A percentile compares a stretch with the other conserved stretches of the same genome.
phyloP scores from a whole-genome alignment of 805 yeast genomes.

The Candida ovalis region DNA sequence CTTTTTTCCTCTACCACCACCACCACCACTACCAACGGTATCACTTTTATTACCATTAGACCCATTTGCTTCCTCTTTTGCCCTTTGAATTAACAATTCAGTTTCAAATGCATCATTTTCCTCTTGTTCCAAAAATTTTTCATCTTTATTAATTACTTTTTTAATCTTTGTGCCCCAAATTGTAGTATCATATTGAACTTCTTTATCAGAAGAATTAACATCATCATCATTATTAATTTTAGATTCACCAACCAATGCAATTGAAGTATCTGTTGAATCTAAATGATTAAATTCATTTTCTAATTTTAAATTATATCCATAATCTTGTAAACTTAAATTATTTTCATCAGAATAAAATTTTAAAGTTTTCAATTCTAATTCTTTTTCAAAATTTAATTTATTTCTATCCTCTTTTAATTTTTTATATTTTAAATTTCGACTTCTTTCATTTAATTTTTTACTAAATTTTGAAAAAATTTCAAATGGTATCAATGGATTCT shows the following conservation, averaged over 20 bases:
- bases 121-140: constrained; percentile 37
- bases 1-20: constrained; percentile 34
- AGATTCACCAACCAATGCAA: constrained; percentile 9
- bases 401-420: constrained; percentile 58
- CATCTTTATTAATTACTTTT: constrained; percentile 26
- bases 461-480: constrained; percentile 45
- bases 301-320: constrained; percentile 36
- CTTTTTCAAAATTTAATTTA: constrained; percentile 50
- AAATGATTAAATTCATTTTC: constrained; percentile 38
- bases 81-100: constrained; percentile 48
- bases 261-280: constrained; percentile 14
- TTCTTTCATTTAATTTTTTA: constrained; percentile 54
- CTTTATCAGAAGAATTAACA: constrained; percentile 6
- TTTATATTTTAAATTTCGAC: constrained; percentile 46
- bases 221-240: constrained; percentile 8
- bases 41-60: constrained; percentile 23
- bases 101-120: constrained; percentile 37
- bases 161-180: constrained; percentile 76
- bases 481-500: constrained; percentile 32
- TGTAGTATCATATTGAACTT: constrained; percentile 36
- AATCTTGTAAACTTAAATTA: constrained; percentile 32
- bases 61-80: constrained; percentile 45
- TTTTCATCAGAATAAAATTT: constrained; percentile 62
- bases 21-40: too few relatives aligned
- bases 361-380: constrained; percentile 53